These are phyloP conservation scores for Diphasiastrum complanatum DNA, from an alignment of 83 land plant species.

Conservation along the genomic window DNA sequence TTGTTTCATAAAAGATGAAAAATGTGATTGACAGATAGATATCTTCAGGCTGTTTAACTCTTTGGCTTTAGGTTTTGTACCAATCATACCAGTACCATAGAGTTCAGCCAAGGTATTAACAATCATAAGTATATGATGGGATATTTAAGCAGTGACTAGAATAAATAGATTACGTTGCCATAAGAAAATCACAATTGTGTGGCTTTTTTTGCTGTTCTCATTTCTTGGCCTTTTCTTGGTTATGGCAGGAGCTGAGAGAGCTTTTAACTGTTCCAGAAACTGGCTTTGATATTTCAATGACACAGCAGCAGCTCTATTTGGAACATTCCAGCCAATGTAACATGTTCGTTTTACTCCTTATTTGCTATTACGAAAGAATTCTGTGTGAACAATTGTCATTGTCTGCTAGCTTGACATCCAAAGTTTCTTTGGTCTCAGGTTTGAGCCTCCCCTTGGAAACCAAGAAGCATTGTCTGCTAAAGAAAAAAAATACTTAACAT, in stretches of 20 bases:
- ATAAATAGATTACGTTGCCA: not conserved
- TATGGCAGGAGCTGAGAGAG: constrained; percentile 74
- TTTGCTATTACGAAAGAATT: not conserved
- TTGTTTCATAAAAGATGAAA: too few species aligned
- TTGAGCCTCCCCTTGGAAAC: not conserved
- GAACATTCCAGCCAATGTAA: constrained; percentile 65
- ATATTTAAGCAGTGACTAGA: too few species aligned
- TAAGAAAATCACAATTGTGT: not conserved
- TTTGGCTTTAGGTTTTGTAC: too few species aligned
- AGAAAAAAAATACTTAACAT: not conserved
- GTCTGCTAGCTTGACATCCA: not conserved
- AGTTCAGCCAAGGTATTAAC: too few species aligned
- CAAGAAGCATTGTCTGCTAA: not conserved
- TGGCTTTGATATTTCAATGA: constrained; percentile 84
- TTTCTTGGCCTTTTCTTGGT: not conserved
- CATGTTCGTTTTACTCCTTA: constrained; percentile 35
- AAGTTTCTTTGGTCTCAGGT: not conserved
- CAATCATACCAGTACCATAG: too few species aligned
- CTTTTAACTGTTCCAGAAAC: constrained; percentile 74
- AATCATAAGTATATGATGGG: too few species aligned
- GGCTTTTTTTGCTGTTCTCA: too few species aligned
- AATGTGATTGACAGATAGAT: too few species aligned
- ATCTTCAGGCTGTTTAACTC: too few species aligned
- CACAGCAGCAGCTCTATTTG: constrained; percentile 85
- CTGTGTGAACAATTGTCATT: not conserved